phyloP scores from a whole-genome alignment of 164 flowering plant genomes.

The Nymphaea thermarum region DNA sequence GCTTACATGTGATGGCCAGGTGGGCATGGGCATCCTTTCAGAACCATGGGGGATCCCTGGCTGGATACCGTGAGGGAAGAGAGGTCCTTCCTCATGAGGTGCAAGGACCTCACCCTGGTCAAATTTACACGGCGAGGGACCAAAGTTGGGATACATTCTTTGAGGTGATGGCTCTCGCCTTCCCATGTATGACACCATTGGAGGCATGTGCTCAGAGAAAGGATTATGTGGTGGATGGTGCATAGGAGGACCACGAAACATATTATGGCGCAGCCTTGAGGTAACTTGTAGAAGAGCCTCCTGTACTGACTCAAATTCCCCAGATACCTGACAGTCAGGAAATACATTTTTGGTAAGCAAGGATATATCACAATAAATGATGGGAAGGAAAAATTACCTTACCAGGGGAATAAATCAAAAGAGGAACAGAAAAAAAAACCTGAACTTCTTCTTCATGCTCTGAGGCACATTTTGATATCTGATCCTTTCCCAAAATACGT shows the following conservation, averaged over 20 bases:
- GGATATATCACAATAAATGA: neutral
- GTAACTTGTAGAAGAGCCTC: constrained; percentile 91
- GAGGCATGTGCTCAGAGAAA: constrained; percentile 47
- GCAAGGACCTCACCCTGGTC: constrained; percentile 40
- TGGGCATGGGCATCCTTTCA: constrained; percentile 47
- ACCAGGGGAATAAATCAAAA: neutral
- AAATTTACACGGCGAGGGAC: constrained; percentile 48
- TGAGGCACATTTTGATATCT: constrained; percentile 55
- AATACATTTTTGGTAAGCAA: neutral
- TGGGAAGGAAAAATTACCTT: neutral
- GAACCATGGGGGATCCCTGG: constrained; percentile 44
- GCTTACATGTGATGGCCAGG: constrained; percentile 26
- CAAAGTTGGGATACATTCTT: constrained; percentile 38
- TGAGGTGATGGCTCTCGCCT: constrained; percentile 72
- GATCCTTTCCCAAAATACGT: constrained; percentile 77
- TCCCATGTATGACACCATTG: constrained; percentile 40
- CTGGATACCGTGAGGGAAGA: constrained; percentile 50
- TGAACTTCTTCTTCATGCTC: constrained; percentile 89
- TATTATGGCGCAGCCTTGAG: constrained; percentile 48
- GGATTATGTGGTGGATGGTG: constrained; percentile 34
- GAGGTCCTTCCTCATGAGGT: constrained; percentile 52
- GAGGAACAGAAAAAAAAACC: constrained; percentile 23
- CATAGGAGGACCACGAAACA: constrained; percentile 49
- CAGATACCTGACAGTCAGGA: constrained; percentile 40
- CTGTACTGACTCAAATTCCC: constrained; percentile 75